Conservation (phyloP, 2,329 filamentous ascomycete genomes). For the Sporothrix pallida region DNA sequence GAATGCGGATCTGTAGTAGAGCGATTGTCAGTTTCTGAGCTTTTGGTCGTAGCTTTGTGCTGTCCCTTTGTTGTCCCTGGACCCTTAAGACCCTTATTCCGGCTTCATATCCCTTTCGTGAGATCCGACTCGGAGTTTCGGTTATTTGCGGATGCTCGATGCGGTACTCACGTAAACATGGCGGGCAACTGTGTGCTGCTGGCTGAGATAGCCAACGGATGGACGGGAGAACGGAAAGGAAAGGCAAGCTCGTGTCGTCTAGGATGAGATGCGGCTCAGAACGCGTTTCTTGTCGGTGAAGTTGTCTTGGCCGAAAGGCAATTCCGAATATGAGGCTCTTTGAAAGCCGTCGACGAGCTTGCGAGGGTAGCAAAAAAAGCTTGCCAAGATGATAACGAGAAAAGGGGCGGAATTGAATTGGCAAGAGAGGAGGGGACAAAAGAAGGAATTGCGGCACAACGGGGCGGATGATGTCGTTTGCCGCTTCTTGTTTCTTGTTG, state of each 20-base stretch:
- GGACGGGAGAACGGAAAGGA: neutral
- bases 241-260: neutral
- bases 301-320: neutral
- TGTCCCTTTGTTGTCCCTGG: neutral
- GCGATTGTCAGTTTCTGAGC: conserved; percentile 19
- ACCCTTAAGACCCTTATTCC: neutral
- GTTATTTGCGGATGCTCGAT: neutral
- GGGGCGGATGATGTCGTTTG: conserved; percentile 28
- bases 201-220: conserved; percentile 27
- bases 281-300: neutral
- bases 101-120: neutral
- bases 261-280: neutral
- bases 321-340: neutral
- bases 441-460: neutral
- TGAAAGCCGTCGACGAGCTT: neutral
- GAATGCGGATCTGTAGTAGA: conserved; percentile 64
- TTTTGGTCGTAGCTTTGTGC: neutral
- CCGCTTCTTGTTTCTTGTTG: neutral
- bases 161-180: conserved; percentile 33
- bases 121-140: neutral
- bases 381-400: neutral
- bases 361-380: neutral
- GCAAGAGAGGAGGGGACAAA: neutral
- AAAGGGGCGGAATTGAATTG: neutral
- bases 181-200: conserved; percentile 13